Conservation (phyloP, 768 basidiomycete genomes). For the Chalciporus sphaerocephalus region DNA sequence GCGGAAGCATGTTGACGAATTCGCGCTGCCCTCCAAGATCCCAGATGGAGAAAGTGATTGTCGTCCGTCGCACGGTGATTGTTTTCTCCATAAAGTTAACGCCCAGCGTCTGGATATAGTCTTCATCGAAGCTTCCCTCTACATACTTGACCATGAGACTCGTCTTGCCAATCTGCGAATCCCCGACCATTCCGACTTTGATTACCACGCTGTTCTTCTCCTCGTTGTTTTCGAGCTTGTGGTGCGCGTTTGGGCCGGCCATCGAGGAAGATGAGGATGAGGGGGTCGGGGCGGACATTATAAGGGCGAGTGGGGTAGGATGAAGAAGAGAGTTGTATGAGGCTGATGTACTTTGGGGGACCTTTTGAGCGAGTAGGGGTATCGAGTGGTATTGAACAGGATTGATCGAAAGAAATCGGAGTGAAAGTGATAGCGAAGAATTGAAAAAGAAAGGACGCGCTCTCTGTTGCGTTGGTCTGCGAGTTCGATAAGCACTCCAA, state of each 20-base stretch:
- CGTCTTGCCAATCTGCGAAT: slow-evolving; percentile 99
- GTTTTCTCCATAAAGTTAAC: slow-evolving; percentile 99
- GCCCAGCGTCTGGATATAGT: slow-evolving; percentile 99
- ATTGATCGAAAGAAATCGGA: slow-evolving; percentile 27
- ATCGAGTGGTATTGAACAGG: slow-evolving; percentile 24
- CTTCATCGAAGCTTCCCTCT: slow-evolving; percentile 97
- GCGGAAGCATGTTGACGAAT: slow-evolving; percentile 98
- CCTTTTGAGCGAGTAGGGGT: slow-evolving; percentile 24
- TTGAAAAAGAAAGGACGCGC: slow-evolving; percentile 38
- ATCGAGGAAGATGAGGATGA: slow-evolving; percentile 41
- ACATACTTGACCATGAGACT: slow-evolving; percentile 99
- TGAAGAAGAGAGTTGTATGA: slow-evolving; percentile 15
- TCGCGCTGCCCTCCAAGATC: slow-evolving; percentile 96
- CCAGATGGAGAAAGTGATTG: slow-evolving; percentile 99
- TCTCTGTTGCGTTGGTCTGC: slow-evolving; percentile 30
- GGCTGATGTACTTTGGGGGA: slow-evolving; percentile 4
- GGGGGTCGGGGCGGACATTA: slow-evolving; percentile 50
- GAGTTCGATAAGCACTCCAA: slow-evolving; percentile 33
- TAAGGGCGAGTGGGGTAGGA: slow-evolving; percentile 13
- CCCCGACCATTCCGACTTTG: slow-evolving; percentile 99
- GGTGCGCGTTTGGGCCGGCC: slow-evolving; percentile 47
- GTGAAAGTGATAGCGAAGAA: slow-evolving; percentile 35
- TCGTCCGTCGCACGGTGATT: slow-evolving; percentile 94
- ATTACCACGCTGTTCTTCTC: slow-evolving; percentile 90
- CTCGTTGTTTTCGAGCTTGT: slow-evolving; percentile 55